These are phyloP conservation scores for Cladobotryum mycophilum DNA, from an alignment of 2,329 filamentous ascomycete genomes.

Conservation along the genomic window DNA sequence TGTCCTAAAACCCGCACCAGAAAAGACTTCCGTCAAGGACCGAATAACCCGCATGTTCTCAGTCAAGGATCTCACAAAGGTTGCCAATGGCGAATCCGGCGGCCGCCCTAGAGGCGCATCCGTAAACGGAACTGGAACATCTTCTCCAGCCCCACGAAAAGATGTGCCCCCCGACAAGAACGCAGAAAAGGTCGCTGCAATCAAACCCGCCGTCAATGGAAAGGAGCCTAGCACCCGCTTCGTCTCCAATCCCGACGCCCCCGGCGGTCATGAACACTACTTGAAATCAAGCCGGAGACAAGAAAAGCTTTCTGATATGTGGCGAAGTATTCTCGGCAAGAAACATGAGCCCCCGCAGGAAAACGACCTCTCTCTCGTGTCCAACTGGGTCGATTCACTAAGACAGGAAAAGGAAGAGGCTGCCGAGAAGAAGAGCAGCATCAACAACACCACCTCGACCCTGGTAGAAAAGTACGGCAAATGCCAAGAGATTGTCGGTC, in stretches of 20 bases:
- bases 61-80: conserved; percentile 43
- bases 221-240: conserved; percentile 45
- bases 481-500: conserved; percentile 93
- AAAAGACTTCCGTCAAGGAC: conserved; percentile 58
- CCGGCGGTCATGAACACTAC: conserved; percentile 77
- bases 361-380: conserved; percentile 84
- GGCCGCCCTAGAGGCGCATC: conserved; percentile 31
- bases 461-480: conserved; percentile 97
- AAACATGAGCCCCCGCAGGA: conserved; percentile 70
- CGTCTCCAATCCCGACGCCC: conserved; percentile 40
- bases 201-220: conserved; percentile 22
- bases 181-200: conserved; percentile 18
- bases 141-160: conserved; percentile 38
- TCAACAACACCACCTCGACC: conserved; percentile 60
- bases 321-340: conserved; percentile 78
- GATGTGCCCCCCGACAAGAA: conserved; percentile 30
- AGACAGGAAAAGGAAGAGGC: conserved; percentile 84
- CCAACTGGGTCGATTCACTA: conserved; percentile 91
- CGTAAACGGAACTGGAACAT: conserved; percentile 24
- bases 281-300: conserved; percentile 86
- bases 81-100: conserved; percentile 28
- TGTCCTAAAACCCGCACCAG: conserved; percentile 31
- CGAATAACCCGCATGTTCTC: conserved; percentile 61
- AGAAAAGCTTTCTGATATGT: conserved; percentile 90
- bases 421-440: conserved; percentile 68